A percentile compares a stretch with the other conserved stretches of the same genome.
phyloP scores from a whole-genome alignment of 176 grass and related monocot genomes.

The Aegilops longissima region DNA sequence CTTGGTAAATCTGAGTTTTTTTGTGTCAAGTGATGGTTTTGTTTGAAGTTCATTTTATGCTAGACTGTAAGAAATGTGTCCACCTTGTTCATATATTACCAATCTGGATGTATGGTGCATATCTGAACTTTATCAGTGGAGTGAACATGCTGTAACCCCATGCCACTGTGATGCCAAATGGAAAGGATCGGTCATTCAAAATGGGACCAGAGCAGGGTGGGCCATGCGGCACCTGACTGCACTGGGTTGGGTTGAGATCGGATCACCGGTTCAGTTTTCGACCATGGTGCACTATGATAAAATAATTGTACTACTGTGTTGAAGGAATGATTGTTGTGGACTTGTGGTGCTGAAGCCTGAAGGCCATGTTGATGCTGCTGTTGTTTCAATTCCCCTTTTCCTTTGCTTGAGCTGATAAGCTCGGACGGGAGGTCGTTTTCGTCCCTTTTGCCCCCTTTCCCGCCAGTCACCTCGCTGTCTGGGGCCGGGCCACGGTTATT shows the following conservation, averaged over 20 bases:
- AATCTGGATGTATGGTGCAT: neutral
- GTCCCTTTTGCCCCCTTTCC: neutral
- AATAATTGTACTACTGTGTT: neutral
- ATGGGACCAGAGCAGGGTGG: neutral
- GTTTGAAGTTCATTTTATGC: neutral
- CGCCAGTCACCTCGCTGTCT: neutral
- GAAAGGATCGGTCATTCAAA: neutral
- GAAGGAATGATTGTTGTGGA: neutral
- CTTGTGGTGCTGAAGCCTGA: neutral
- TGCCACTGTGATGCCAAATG: neutral
- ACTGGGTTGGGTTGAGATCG: neutral
- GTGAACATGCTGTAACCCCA: neutral
- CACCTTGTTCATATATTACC: neutral
- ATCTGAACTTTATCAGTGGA: neutral
- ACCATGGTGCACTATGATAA: neutral
- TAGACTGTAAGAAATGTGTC: neutral
- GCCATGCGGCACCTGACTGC: neutral
- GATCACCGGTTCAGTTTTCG: neutral
- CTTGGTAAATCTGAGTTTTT: neutral
- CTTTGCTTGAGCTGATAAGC: neutral
- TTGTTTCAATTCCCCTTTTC: neutral
- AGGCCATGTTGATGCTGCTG: neutral
- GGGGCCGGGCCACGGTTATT: neutral
- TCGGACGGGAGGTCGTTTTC: neutral
- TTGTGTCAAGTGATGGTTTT: conserved; percentile 25